phyloP scores from a whole-genome alignment of 768 basidiomycete species.

The Pulveroboletus ravenelii region DNA sequence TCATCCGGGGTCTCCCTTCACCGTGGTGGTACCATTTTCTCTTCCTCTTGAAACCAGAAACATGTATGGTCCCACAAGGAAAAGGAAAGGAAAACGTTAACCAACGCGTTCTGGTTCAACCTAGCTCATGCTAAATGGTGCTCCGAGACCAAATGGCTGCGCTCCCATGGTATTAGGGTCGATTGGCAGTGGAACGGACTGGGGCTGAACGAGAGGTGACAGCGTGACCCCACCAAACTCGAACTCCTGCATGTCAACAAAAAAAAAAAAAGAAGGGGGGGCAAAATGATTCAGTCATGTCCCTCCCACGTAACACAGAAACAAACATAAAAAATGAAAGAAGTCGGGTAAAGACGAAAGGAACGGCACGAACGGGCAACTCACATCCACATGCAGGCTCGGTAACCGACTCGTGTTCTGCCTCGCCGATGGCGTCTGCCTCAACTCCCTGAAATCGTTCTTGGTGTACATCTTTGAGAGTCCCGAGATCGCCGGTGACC shows the following conservation, averaged over 20 bases:
- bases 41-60: too few species aligned
- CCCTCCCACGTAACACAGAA: background rate
- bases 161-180: conserved; percentile 17
- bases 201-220: conserved; percentile 31
- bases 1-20: too few species aligned
- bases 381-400: conserved; percentile 76
- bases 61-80: too few species aligned
- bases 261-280: too few species aligned
- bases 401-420: conserved; percentile 84
- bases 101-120: background rate
- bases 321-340: background rate
- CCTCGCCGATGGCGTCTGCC: conserved; percentile 51
- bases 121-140: conserved; percentile 27
- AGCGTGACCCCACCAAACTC: conserved; percentile 27
- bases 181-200: conserved; percentile 10
- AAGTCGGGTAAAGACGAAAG: too few species aligned
- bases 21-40: too few species aligned
- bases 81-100: too few species aligned
- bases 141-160: conserved; percentile 26
- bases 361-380: conserved; percentile 25
- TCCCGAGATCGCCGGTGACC: conserved; percentile 69
- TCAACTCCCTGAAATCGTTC: conserved; percentile 77
- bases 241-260: conserved; percentile 27
- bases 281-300: background rate
- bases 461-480: conserved; percentile 77